These are phyloP conservation scores for Heterobasidion irregulare DNA, from an alignment of 1,284 basidiomycete species.

Conservation along the genomic window DNA sequence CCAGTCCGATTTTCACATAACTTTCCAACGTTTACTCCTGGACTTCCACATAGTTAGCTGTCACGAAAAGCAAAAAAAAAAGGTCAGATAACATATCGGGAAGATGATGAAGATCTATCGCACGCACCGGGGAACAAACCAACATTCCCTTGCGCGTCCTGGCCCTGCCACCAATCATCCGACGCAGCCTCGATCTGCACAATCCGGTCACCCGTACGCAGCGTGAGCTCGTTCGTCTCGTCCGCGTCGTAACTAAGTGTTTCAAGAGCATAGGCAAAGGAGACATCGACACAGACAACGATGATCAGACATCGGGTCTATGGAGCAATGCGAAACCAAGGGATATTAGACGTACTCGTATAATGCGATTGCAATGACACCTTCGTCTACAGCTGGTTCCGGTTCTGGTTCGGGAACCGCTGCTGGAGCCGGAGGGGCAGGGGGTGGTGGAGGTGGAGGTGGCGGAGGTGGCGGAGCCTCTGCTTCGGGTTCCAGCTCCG, in stretches of 20 bases:
- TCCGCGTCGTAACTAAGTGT: constrained; percentile 41
- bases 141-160: constrained; percentile 45
- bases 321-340: constrained; percentile 18
- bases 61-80: neutral
- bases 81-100: neutral
- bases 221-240: constrained; percentile 85
- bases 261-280: too few relatives aligned
- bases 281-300: constrained; percentile 25
- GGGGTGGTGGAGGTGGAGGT: constrained; percentile 23
- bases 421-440: constrained; percentile 31
- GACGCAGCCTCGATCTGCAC: constrained; percentile 62
- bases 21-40: neutral
- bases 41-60: constrained; percentile 8
- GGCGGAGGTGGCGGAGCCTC: constrained; percentile 31
- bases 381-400: constrained; percentile 36
- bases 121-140: constrained; percentile 70
- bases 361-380: constrained; percentile 58
- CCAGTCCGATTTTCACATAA: too few relatives aligned
- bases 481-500: constrained; percentile 23
- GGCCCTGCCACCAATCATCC: constrained; percentile 90
- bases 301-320: neutral
- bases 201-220: constrained; percentile 77
- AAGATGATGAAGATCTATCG: constrained; percentile 32
- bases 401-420: constrained; percentile 25
- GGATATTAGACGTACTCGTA: constrained; percentile 49